phyloP scores from a whole-genome alignment of 768 basidiomycete genomes.

The Russula emetica region DNA sequence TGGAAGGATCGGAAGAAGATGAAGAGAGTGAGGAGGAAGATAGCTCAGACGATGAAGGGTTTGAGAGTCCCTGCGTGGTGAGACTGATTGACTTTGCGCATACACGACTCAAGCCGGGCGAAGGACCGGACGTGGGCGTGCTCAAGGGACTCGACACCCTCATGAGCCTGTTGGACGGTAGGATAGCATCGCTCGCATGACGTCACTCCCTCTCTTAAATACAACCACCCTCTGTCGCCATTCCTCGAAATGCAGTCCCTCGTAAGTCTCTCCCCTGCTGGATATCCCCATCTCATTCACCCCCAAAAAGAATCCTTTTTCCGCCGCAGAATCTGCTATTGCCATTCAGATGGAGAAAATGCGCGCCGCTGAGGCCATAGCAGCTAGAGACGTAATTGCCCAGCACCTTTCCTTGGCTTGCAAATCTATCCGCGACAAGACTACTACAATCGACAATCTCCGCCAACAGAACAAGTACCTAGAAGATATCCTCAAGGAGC shows the following conservation, averaged over 20 bases:
- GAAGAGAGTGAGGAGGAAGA: conserved; percentile 19
- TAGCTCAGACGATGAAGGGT: neutral
- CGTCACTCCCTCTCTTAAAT: conserved; percentile 3
- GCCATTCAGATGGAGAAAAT: conserved; percentile 26
- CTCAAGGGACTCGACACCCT: conserved; percentile 69
- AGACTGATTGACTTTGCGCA: conserved; percentile 96
- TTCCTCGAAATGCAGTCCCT: conserved; percentile 21
- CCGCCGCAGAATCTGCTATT: conserved; percentile 27
- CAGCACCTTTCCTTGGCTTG: conserved; percentile 26
- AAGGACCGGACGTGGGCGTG: conserved; percentile 78
- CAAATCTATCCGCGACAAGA: conserved; percentile 27
- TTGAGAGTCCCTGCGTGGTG: conserved; percentile 37
- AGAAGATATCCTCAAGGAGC: conserved; percentile 36
- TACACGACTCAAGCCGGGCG: conserved; percentile 58
- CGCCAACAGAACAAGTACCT: conserved; percentile 24
- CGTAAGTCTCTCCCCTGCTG: conserved; percentile 2
- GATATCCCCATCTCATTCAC: neutral
- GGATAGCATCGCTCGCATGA: conserved; percentile 42
- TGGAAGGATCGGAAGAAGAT: conserved; percentile 24
- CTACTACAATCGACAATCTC: conserved; percentile 19
- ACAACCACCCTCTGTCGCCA: neutral
- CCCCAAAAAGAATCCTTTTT: conserved; percentile 17
- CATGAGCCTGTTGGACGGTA: conserved; percentile 53
- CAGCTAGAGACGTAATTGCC: conserved; percentile 27
- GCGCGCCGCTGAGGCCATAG: conserved; percentile 24